These are phyloP conservation scores for Martensiomyces pterosporus DNA, from an alignment of 192 early-diverging fungal genomes.

Conservation along the genomic window DNA sequence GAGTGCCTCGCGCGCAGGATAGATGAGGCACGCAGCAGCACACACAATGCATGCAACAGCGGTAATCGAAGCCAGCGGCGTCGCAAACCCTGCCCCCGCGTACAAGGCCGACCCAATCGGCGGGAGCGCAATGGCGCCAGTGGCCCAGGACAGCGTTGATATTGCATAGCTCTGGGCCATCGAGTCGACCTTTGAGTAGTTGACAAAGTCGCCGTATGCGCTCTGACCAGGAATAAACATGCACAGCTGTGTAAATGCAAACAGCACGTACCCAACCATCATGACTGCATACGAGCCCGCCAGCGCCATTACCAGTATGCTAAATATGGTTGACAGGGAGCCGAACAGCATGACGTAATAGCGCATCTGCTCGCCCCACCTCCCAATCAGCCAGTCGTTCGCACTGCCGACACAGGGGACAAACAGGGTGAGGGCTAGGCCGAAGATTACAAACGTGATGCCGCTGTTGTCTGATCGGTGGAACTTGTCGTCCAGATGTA, in stretches of 20 bases:
- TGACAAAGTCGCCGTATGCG: slow-evolving; percentile 33
- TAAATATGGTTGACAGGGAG: slow-evolving; percentile 5
- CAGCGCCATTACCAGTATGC: slow-evolving; percentile 17
- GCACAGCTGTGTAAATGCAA: slow-evolving; percentile 19
- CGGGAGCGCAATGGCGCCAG: slow-evolving; percentile 19
- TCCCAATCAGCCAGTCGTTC: slow-evolving; percentile 14
- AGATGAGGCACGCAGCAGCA: slow-evolving; percentile 6
- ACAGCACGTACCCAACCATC: slow-evolving; percentile 25
- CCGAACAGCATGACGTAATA: slow-evolving; percentile 26
- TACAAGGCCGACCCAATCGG: slow-evolving; percentile 27
- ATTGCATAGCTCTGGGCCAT: slow-evolving; percentile 29
- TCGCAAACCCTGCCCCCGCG: slow-evolving; percentile 15
- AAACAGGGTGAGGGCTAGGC: slow-evolving; percentile 15
- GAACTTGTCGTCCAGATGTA: slow-evolving; percentile 25
- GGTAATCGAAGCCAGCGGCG: slow-evolving; percentile 7
- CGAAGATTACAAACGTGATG: slow-evolving; percentile 26
- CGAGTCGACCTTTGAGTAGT: slow-evolving; percentile 11
- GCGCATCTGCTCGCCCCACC: slow-evolving; percentile 19
- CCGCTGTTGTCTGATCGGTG: slow-evolving; percentile 7
- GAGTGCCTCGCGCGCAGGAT: neutral
- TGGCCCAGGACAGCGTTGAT: slow-evolving; percentile 18
- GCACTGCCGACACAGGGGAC: slow-evolving; percentile 18
- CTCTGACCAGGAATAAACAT: slow-evolving; percentile 29
- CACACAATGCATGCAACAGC: slow-evolving; percentile 8
- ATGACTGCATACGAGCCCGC: slow-evolving; percentile 17